A percentile compares a stretch with the other conserved stretches of the same genome.
These are phyloP conservation scores for Pyrrhoderma noxium DNA, from an alignment of 1,284 basidiomycete species.

Conservation along the genomic window DNA sequence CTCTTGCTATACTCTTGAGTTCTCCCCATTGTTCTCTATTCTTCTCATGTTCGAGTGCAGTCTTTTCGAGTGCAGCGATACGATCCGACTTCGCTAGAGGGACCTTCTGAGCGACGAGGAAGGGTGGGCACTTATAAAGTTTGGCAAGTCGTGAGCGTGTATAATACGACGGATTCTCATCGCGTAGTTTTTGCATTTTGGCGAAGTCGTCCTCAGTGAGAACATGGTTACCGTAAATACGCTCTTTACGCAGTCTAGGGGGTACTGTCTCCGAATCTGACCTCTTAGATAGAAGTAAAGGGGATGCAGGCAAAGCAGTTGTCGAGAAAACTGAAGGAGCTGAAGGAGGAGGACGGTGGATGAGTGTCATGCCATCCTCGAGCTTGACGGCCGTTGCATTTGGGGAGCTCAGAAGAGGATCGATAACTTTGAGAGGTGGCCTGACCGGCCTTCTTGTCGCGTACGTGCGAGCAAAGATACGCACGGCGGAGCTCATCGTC, in stretches of 20 bases:
- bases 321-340: conserved; percentile 63
- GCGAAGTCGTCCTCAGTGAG: conserved; percentile 47
- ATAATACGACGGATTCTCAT: conserved; percentile 27
- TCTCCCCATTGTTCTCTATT: conserved; percentile 31
- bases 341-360: conserved; percentile 70
- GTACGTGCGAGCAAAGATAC: conserved; percentile 26
- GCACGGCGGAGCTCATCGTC: neutral
- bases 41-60: conserved; percentile 27
- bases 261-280: conserved; percentile 28
- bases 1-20: conserved; percentile 28
- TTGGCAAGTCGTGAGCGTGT: conserved; percentile 30
- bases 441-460: conserved; percentile 40
- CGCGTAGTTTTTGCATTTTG: conserved; percentile 49
- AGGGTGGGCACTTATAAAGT: conserved; percentile 31
- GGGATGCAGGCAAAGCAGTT: conserved; percentile 58
- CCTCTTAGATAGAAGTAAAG: conserved; percentile 39
- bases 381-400: conserved; percentile 50
- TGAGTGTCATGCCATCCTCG: conserved; percentile 57
- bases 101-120: conserved; percentile 31
- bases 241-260: conserved; percentile 31
- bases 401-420: conserved; percentile 56
- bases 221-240: conserved; percentile 30
- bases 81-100: conserved; percentile 24
- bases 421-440: conserved; percentile 55
- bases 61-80: conserved; percentile 24